Percentiles rank a stretch among this genome's conserved stretches.
Evolutionary conservation across 2,329 filamentous ascomycete species (phyloP).

Genomic region (Trichoderma sp.): DNA sequence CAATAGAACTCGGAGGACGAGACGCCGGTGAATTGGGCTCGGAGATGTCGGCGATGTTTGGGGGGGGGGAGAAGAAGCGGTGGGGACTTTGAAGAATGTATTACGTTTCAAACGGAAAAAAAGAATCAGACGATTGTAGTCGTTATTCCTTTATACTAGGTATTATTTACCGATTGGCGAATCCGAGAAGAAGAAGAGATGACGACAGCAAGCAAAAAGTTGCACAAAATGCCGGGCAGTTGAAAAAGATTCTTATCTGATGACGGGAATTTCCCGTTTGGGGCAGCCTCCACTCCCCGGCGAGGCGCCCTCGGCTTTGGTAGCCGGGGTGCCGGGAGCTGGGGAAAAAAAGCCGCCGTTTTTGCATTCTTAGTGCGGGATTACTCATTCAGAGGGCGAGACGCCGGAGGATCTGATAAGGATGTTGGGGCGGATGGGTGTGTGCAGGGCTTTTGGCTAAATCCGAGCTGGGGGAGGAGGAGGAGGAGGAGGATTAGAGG

Average conservation of each 20-base stretch:
- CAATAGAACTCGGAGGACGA: not conserved
- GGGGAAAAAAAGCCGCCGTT: not conserved
- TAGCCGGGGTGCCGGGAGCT: not conserved
- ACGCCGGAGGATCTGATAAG: slow-evolving; percentile 14
- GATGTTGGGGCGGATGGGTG: not conserved
- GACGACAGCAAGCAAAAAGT: not conserved
- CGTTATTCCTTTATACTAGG: not conserved
- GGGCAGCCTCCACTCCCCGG: not conserved
- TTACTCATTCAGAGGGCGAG: not conserved
- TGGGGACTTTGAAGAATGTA: not conserved
- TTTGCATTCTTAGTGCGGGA: not conserved
- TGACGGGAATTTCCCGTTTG: slow-evolving; percentile 13
- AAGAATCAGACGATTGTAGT: not conserved
- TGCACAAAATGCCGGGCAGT: not conserved
- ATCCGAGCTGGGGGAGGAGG: not conserved
- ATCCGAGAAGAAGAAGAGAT: not conserved
- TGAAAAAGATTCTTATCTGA: not conserved
- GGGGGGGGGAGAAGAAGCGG: not conserved
- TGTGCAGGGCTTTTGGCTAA: not conserved
- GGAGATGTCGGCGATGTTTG: not conserved
- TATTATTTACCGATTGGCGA: not conserved
- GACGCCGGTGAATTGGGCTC: not conserved
- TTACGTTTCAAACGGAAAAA: not conserved
- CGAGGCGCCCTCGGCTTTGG: not conserved
- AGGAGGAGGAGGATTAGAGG: not conserved